Percentiles rank a stretch among this genome's conserved stretches.
These are phyloP conservation scores for Beta vulgaris DNA, from an alignment of 148 eudicot species.

Conservation along the genomic window DNA sequence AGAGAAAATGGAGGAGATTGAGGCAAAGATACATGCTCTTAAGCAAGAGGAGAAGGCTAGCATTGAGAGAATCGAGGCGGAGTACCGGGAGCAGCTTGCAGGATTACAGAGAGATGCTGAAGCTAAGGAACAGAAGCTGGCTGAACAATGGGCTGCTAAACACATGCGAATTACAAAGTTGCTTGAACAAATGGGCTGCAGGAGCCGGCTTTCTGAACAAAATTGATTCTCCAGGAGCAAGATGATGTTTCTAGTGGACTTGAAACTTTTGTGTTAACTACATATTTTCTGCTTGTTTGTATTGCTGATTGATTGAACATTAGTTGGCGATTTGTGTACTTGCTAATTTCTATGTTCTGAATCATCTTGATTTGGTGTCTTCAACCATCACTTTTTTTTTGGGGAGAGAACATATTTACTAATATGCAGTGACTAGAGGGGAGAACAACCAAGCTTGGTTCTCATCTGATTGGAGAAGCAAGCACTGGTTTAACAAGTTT, in stretches of 20 bases:
- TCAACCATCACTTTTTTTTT: background rate
- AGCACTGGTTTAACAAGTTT: too few species aligned
- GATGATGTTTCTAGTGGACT: background rate
- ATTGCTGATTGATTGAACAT: background rate
- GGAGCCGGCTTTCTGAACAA: slow-evolving; percentile 40
- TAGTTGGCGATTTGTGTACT: background rate
- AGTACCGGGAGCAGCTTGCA: slow-evolving; percentile 66
- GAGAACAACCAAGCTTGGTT: too few species aligned
- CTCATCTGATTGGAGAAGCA: too few species aligned
- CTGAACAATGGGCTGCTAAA: slow-evolving; percentile 86
- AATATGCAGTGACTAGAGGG: background rate
- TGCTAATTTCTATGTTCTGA: background rate
- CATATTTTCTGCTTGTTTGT: slow-evolving; percentile 13
- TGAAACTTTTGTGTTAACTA: background rate
- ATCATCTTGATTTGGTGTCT: background rate
- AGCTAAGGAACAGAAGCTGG: slow-evolving; percentile 77
- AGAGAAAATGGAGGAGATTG: slow-evolving; percentile 72
- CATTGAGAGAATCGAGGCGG: slow-evolving; percentile 74
- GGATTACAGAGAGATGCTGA: slow-evolving; percentile 83
- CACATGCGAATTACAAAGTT: slow-evolving; percentile 57
- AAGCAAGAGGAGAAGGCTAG: slow-evolving; percentile 59
- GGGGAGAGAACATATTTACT: background rate
- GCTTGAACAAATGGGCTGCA: slow-evolving; percentile 68
- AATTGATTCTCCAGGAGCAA: slow-evolving; percentile 21
- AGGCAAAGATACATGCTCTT: slow-evolving; percentile 65